A percentile compares a stretch with the other conserved stretches of the same genome.
Conservation (phyloP, 169 alveolate genomes). For the Cyclospora cayetanensis region DNA sequence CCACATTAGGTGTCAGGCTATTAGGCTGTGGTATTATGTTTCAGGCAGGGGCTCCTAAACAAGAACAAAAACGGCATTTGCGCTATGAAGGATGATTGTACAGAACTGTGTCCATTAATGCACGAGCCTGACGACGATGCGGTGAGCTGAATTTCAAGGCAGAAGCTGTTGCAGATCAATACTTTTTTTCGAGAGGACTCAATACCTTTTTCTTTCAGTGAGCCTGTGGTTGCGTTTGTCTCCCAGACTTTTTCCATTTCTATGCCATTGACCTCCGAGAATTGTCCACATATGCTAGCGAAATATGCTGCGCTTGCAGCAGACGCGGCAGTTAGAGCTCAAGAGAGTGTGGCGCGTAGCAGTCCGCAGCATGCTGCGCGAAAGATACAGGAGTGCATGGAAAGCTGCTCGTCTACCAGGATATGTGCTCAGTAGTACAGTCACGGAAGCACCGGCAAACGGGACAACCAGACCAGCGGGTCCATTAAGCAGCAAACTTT, state of each 20-base stretch:
- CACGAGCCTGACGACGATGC: background rate
- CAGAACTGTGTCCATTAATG: background rate
- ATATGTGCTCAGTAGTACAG: no score
- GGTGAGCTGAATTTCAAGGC: background rate
- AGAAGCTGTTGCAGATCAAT: background rate
- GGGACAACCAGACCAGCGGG: no score
- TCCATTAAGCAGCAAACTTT: no score
- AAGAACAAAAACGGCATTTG: background rate
- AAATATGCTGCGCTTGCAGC: constrained; percentile 47
- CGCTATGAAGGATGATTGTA: background rate
- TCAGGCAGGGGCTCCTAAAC: background rate
- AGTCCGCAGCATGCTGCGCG: background rate
- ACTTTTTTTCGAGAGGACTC: background rate
- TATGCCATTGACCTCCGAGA: background rate
- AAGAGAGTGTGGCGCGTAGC: constrained; percentile 11
- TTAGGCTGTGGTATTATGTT: background rate
- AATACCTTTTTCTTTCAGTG: background rate
- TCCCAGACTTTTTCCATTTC: background rate
- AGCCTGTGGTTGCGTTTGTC: background rate
- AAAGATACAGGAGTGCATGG: no score
- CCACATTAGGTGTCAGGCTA: background rate
- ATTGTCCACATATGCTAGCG: background rate
- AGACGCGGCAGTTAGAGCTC: constrained; percentile 52
- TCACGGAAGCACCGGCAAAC: no score
- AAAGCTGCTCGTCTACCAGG: no score